A percentile compares a stretch with the other conserved stretches of the same genome.
Conservation (phyloP, 352 stramenopile species). For the Peronospora tabacina region DNA sequence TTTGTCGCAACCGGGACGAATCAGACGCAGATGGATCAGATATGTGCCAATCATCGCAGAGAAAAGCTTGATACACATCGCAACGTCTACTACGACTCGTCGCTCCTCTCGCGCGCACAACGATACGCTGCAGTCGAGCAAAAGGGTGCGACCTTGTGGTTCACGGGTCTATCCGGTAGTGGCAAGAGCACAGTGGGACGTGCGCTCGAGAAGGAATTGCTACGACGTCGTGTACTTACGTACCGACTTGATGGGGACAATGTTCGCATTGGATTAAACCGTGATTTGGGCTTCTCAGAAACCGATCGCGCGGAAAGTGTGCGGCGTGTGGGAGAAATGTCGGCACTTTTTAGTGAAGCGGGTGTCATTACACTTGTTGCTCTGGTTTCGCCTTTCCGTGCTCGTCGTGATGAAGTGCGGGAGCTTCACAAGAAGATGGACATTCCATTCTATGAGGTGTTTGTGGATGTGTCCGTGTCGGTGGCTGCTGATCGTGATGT, state of each 20-base stretch:
- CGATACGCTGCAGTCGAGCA: constrained; percentile 81
- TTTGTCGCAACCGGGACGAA: constrained; percentile 16
- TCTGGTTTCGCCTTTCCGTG: constrained; percentile 94
- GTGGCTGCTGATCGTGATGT: constrained; percentile 95
- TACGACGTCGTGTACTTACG: constrained; percentile 92
- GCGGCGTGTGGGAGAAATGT: constrained; percentile 94
- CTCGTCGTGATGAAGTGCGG: constrained; percentile 89
- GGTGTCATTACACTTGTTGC: constrained; percentile 97
- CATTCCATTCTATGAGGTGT: constrained; percentile 98
- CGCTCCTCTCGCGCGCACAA: constrained; percentile 51
- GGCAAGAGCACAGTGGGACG: constrained; percentile 97
- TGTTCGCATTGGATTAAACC: constrained; percentile 95
- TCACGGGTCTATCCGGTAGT: constrained; percentile 95
- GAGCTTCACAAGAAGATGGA: constrained; percentile 89
- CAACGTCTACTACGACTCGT: constrained; percentile 83
- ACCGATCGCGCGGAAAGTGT: constrained; percentile 94
- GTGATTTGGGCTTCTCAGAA: constrained; percentile 93
- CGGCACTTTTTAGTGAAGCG: constrained; percentile 93
- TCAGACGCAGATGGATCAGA: constrained; percentile 30
- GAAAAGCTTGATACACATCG: constrained; percentile 64
- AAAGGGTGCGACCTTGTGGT: constrained; percentile 97
- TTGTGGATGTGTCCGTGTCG: constrained; percentile 95
- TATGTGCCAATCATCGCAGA: constrained; percentile 51
- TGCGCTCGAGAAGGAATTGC: constrained; percentile 92
- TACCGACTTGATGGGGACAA: constrained; percentile 98